Evolutionary conservation across 257 asterid genomes (phyloP), one percentile per base, ranked within the genome.

Genomic region (Galeopsis tetrahit): DNA sequence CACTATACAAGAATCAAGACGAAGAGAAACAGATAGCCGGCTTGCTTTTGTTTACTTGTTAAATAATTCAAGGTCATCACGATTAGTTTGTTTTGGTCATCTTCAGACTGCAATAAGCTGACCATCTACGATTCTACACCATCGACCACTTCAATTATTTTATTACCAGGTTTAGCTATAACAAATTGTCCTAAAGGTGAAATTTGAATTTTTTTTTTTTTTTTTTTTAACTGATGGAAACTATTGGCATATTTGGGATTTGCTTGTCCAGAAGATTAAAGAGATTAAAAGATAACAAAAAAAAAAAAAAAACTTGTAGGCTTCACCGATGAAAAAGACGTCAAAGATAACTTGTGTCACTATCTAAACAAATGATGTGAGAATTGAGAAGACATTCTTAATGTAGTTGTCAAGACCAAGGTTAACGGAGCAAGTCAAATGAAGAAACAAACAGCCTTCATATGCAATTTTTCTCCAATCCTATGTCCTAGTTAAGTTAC

Each of bases 11-110:
- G 33, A 11, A 51, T 60, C 33, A 21, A 15, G 58, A 69, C 28
- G 64, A 40, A 10, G 72, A 43, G 34, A 43, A 55, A 63, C 8
- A 55, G 71, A 31, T 13, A 44, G 75, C 71, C 66, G 71, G 75
- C 75, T 76, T 8, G 17, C 44, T 36, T 43, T 75, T 63, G 10
- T 15, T 15, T 53, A 2, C 59, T 15, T 53, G 32, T 15, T 53
- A 53, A 21, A 51, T 51, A 14, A 15, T 6, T 51, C 7, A 2
- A 14, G 31, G 10, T 14, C 31, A 2, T 51, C 14, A 28, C 4
- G 9, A 43, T 55, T 67, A 40, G 2, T 39, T 11, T 56, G 68
- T 65, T 31, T 46, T 28, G 40, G n/a, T 44, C 33, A 4, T n/a
- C 4, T 11, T 55, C 17, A 39, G 11, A 14, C 6, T 68, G 36